A percentile compares a stretch with the other conserved stretches of the same genome.
Evolutionary conservation across 306 rosid species (phyloP).

Genomic region (Begonia peltatifolia): DNA sequence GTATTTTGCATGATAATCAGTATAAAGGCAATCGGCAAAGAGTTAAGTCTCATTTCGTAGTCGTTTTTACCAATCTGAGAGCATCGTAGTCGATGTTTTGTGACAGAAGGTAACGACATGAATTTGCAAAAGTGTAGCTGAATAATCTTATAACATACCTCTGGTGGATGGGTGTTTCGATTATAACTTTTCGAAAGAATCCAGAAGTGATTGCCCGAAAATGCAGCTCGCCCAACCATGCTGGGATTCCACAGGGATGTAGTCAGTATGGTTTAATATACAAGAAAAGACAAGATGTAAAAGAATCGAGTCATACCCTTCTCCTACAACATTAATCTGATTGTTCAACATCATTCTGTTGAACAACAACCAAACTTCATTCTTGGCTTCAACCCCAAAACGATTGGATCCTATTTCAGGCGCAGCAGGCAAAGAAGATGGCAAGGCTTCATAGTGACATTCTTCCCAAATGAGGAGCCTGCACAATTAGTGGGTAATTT

Average conservation of each 20-base stretch:
- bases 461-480: slow-evolving; percentile 93
- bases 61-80: not conserved
- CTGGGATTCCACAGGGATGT: slow-evolving; percentile 24
- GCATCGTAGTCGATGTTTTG: no score
- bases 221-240: slow-evolving; percentile 81
- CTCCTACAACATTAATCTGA: slow-evolving; percentile 60
- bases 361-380: slow-evolving; percentile 35
- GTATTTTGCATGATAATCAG: not conserved
- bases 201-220: slow-evolving; percentile 74
- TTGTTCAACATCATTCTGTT: slow-evolving; percentile 49
- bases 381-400: slow-evolving; percentile 26
- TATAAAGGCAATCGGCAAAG: not conserved
- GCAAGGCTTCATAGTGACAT: slow-evolving; percentile 43
- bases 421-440: no score
- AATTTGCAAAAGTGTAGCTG: not conserved
- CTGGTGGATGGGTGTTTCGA: slow-evolving; percentile 42
- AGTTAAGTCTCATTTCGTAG: not conserved
- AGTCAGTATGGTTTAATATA: not conserved
- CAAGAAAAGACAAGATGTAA: not conserved
- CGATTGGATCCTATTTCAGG: slow-evolving; percentile 14
- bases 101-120: no score
- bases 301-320: slow-evolving; percentile 53
- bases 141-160: slow-evolving; percentile 28
- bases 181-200: slow-evolving; percentile 40
- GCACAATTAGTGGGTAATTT: slow-evolving; percentile 3